phyloP scores from a whole-genome alignment of 805 yeast species.

The Saccharomyces jurei region DNA sequence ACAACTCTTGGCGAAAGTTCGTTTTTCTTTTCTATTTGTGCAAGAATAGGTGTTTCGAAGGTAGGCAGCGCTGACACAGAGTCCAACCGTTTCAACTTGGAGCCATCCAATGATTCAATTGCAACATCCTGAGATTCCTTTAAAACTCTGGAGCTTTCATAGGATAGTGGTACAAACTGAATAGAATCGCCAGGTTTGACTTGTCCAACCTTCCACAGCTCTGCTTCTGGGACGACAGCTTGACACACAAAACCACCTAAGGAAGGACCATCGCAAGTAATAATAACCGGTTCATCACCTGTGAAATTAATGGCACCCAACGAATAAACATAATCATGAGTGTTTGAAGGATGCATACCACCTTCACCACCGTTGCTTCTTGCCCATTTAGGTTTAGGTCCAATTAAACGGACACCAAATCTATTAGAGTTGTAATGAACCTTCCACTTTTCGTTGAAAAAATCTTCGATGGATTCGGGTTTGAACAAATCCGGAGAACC shows the following conservation, averaged over 20 bases:
- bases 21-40: slow-evolving; percentile 39
- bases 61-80: slow-evolving; percentile 30
- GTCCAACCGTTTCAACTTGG: slow-evolving; percentile 25
- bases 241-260: slow-evolving; percentile 96
- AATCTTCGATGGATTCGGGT: slow-evolving; percentile 62
- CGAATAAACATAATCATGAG: slow-evolving; percentile 95
- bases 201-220: slow-evolving; percentile 98
- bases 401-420: slow-evolving; percentile 89
- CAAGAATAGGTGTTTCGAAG: slow-evolving; percentile 66
- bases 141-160: slow-evolving; percentile 57
- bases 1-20: slow-evolving; percentile 59
- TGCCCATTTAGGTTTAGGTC: slow-evolving; percentile 97
- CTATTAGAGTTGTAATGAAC: slow-evolving; percentile 95
- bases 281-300: slow-evolving; percentile 96
- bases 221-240: slow-evolving; percentile 91
- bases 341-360: slow-evolving; percentile 96
- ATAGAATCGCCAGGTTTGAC: slow-evolving; percentile 89
- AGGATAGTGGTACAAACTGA: slow-evolving; percentile 69
- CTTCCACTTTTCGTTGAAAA: slow-evolving; percentile 78
- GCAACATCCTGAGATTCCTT: slow-evolving; percentile 52
- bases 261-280: slow-evolving; percentile 96
- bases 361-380: slow-evolving; percentile 95
- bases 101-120: slow-evolving; percentile 30
- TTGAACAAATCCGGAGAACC: slow-evolving; percentile 94
- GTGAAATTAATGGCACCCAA: slow-evolving; percentile 95